phyloP scores from a whole-genome alignment of 1,139 yeast genomes.

The Saccharomyces hybrid region DNA sequence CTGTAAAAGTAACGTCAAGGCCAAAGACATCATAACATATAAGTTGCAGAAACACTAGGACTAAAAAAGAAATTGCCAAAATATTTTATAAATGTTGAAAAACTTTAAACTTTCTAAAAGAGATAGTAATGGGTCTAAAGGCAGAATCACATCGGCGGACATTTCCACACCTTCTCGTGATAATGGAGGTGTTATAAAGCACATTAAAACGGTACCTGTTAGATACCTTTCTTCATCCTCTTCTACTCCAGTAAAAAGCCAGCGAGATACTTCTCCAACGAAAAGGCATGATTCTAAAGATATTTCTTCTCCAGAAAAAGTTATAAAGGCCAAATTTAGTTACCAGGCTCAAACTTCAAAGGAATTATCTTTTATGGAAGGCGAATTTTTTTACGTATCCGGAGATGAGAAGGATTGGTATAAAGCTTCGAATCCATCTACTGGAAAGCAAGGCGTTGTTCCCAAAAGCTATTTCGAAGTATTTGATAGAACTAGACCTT shows the following conservation, averaged over 20 bases:
- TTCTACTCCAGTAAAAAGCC: constrained; percentile 2
- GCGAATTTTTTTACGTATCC: constrained; percentile 83
- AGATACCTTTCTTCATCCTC: constrained; percentile 6
- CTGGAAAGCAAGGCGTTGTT: constrained; percentile 74
- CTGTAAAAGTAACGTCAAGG: background rate
- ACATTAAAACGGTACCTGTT: constrained; percentile 20
- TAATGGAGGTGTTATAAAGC: constrained; percentile 14
- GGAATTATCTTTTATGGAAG: constrained; percentile 68
- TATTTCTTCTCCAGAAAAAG: constrained; percentile 53
- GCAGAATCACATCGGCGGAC: constrained; percentile 31
- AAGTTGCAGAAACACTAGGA: no score
- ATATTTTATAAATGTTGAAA: constrained; percentile 12
- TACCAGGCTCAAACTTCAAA: constrained; percentile 77
- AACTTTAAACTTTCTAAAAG: constrained; percentile 23
- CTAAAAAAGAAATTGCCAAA: background rate
- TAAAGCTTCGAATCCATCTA: constrained; percentile 83
- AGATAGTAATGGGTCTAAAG: constrained; percentile 21
- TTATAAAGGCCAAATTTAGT: constrained; percentile 73
- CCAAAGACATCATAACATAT: background rate
- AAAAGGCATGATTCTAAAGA: constrained; percentile 11
- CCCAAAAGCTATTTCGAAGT: constrained; percentile 81
- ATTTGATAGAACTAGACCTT: constrained; percentile 45
- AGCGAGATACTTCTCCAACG: constrained; percentile 8
- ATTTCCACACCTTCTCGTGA: constrained; percentile 28
- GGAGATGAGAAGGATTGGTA: constrained; percentile 66